phyloP scores from a whole-genome alignment of 1,284 basidiomycete genomes.

The Xanthoconium separans region DNA sequence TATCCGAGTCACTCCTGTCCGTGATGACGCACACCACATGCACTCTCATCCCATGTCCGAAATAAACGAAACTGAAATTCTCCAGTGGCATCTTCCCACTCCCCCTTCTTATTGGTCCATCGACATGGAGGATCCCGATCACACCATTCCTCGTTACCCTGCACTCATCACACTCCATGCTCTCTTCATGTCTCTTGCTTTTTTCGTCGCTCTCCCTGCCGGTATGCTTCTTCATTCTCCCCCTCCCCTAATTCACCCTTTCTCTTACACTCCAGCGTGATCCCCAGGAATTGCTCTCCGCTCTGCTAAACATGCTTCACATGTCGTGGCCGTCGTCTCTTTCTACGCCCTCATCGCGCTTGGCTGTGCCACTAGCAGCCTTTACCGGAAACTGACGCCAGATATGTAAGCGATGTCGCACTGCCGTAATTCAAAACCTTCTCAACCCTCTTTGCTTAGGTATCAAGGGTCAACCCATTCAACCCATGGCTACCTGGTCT shows the following conservation, averaged over 20 bases:
- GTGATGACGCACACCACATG: slow-evolving; percentile 45
- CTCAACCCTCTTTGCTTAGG: slow-evolving; percentile 38
- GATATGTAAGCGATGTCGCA: slow-evolving; percentile 58
- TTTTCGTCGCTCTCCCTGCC: slow-evolving; percentile 72
- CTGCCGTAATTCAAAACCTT: slow-evolving; percentile 1
- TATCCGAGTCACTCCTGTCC: slow-evolving; percentile 20
- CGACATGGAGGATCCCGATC: slow-evolving; percentile 59
- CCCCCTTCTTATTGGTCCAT: slow-evolving; percentile 79
- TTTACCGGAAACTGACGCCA: slow-evolving; percentile 75
- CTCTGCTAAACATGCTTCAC: slow-evolving; percentile 65
- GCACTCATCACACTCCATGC: slow-evolving; percentile 67
- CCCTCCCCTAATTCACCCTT: neutral
- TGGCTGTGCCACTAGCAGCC: slow-evolving; percentile 59
- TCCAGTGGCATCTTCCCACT: slow-evolving; percentile 60
- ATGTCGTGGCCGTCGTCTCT: slow-evolving; percentile 49
- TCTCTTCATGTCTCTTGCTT: slow-evolving; percentile 68
- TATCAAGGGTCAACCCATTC: slow-evolving; percentile 68
- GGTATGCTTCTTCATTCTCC: slow-evolving; percentile 44
- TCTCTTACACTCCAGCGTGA: neutral
- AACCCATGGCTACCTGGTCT: slow-evolving; percentile 59
- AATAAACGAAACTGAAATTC: slow-evolving; percentile 74
- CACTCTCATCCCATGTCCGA: slow-evolving; percentile 50
- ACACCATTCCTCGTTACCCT: slow-evolving; percentile 50
- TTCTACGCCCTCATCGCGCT: slow-evolving; percentile 60
- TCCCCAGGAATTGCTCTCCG: slow-evolving; percentile 69